Base-by-base conservation (phyloP, 768 basidiomycete species). In the Cystobasidium ongulense region DNA sequence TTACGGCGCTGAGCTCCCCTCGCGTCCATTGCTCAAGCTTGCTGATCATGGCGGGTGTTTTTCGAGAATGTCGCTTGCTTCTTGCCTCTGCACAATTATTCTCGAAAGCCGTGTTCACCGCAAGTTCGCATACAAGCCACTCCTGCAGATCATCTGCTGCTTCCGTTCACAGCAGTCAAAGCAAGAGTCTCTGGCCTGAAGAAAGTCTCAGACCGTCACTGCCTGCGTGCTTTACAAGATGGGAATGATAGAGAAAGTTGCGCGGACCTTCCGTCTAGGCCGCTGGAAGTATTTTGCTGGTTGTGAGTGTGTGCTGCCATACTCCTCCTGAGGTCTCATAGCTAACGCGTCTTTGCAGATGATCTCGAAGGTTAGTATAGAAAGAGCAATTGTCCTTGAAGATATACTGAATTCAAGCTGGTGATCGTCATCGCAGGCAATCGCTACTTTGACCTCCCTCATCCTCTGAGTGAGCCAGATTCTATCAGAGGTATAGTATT, bases 371-470 rank as follows among this genome's bases (percentile, higher is more conserved):
- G 17, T 41, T 41, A 15, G 38, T 1, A 33, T 10, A 39, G 43
- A n/a, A 5, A 31, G n/a, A 21, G 29, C 70, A 18, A 27, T 23
- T 10, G 25, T 11, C 46, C 46, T 25, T 31, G 63, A 35, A 52
- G 43, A 41, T 8, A 39, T 11, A 25, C 33, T 36, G 23, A 27
- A 35, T 41, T 50, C 43, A 29, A 52, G 35, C 35, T 63, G 63
- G 21, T 39, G 33, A 17, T n/a, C 8, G 17, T 25, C 35, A 21
- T 15, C 3, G 15, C 67, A 78, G 77, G 77, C 11, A 78, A 78
- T 73, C 17, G 72, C 21, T 78, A 77, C 72, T 78, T 72, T 31
- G 77, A 78, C 52, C 52, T 64, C 2, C 77, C 77, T 21, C 72
- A 75, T 8, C 11, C 64, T 25, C 33, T 50, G 25, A 53, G 64